These are phyloP conservation scores for Lipomyces kockii DNA, from an alignment of 805 yeast genomes.

Conservation along the genomic window DNA sequence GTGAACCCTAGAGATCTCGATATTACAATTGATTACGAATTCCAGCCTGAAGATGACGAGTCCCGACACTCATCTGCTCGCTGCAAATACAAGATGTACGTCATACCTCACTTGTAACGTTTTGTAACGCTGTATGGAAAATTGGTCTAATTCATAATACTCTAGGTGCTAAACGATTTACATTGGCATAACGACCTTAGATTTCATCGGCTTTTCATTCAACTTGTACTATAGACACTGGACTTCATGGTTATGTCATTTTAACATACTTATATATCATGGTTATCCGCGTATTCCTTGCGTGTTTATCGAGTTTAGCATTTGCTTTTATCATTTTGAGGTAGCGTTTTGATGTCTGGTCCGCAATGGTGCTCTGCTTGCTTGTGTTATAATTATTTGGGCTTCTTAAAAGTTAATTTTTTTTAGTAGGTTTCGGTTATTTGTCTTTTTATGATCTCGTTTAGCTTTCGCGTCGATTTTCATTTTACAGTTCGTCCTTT, in stretches of 20 bases:
- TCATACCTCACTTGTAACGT: neutral
- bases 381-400: neutral
- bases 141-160: neutral
- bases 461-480: neutral
- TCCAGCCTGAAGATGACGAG: slow-evolving; percentile 49
- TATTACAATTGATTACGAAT: slow-evolving; percentile 65
- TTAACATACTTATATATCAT: neutral
- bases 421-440: neutral
- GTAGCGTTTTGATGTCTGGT: neutral
- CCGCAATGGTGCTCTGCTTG: neutral
- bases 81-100: slow-evolving; percentile 32
- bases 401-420: neutral
- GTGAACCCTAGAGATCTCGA: slow-evolving; percentile 89
- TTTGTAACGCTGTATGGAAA: neutral
- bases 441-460: neutral
- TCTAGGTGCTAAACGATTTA: neutral
- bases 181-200: neutral
- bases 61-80: slow-evolving; percentile 11
- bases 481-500: neutral
- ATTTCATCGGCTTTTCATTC: neutral
- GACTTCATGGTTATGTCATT: neutral
- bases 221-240: slow-evolving; percentile 1
- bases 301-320: neutral
- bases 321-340: neutral
- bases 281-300: neutral